Percentiles rank a stretch among this genome's conserved stretches.
Conservation (phyloP, 371 early-diverging fungal genomes). For the Choanephora cucurbitarum region DNA sequence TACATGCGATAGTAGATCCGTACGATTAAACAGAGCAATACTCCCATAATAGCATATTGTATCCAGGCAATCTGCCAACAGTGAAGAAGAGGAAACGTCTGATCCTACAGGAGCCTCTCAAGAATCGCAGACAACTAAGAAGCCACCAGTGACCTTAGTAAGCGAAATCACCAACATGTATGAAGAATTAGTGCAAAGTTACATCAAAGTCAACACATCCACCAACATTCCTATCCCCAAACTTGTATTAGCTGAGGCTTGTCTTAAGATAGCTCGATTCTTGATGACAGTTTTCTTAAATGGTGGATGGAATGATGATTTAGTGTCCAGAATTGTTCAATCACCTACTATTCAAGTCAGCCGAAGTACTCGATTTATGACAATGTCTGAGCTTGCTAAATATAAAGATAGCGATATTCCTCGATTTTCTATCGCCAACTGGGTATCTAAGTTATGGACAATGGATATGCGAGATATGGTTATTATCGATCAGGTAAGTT, state of each 20-base stretch:
- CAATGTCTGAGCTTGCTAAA: constrained; percentile 13
- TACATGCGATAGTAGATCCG: too few relatives aligned
- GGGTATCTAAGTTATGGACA: constrained; percentile 62
- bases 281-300: constrained; percentile 35
- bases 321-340: constrained; percentile 19
- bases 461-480: constrained; percentile 57
- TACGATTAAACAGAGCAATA: not conserved
- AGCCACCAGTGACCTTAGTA: constrained; percentile 7
- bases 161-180: constrained; percentile 59
- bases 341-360: not conserved
- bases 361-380: constrained; percentile 11
- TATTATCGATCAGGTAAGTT: constrained; percentile 58
- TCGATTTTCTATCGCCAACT: constrained; percentile 60
- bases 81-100: constrained; percentile 5
- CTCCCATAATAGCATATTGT: constrained; percentile 21
- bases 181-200: constrained; percentile 42
- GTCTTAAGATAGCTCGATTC: constrained; percentile 49
- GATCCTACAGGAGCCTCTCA: constrained; percentile 4
- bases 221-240: constrained; percentile 28
- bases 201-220: constrained; percentile 48
- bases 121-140: constrained; percentile 16
- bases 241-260: constrained; percentile 51
- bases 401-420: constrained; percentile 30
- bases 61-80: constrained; percentile 11
- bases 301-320: constrained; percentile 39